Conservation (phyloP, 345 rosid species). For the Psidium guajava region DNA sequence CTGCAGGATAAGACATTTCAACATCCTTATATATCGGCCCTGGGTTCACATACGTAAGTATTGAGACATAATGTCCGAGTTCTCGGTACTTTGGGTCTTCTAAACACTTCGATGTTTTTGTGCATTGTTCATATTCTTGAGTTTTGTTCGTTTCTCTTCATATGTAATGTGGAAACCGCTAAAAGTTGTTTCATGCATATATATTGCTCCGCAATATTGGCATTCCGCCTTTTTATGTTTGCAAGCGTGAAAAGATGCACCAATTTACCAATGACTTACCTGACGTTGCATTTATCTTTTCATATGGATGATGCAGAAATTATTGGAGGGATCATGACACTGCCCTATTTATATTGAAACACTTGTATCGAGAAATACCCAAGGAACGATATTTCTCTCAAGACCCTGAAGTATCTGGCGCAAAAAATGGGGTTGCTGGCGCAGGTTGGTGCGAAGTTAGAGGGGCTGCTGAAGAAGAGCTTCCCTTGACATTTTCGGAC, state of each 20-base stretch:
- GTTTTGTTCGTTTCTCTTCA: neutral
- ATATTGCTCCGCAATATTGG: neutral
- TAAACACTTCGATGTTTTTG: neutral
- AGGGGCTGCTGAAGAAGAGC: conserved; percentile 50
- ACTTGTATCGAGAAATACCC: conserved; percentile 64
- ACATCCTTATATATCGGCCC: conserved; percentile 92
- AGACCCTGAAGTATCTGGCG: conserved; percentile 14
- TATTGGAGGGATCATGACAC: conserved; percentile 96
- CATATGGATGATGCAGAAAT: conserved; percentile 43
- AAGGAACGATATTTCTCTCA: conserved; percentile 32
- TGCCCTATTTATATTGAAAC: conserved; percentile 83
- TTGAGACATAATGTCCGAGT: neutral
- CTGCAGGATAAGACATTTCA: conserved; percentile 84
- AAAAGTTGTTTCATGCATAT: neutral
- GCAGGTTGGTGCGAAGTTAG: conserved; percentile 38
- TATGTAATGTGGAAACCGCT: neutral
- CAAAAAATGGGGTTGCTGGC: conserved; percentile 16
- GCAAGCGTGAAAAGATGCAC: neutral
- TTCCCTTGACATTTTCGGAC: conserved; percentile 74
- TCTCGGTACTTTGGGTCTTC: neutral
- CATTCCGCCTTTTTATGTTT: neutral
- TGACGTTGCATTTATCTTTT: neutral
- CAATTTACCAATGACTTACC: neutral
- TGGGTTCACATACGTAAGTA: conserved; percentile 91
- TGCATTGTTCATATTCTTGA: neutral